Conservation (phyloP, 2,329 filamentous ascomycete species). For the Nothopassalora personata region DNA sequence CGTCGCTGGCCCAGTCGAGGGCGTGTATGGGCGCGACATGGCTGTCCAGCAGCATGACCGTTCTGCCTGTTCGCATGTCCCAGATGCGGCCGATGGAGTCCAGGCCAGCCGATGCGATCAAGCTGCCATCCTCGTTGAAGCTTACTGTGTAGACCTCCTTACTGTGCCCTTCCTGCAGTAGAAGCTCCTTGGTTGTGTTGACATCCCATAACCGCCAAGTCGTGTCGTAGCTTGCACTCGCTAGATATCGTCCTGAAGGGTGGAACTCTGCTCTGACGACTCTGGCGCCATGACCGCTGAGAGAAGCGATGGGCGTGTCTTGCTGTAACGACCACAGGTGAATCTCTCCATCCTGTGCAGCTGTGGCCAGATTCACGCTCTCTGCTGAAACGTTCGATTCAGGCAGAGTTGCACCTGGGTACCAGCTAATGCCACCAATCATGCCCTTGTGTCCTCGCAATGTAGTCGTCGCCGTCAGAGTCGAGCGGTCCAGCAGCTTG, state of each 20-base stretch:
- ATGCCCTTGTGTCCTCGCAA: conserved; percentile 82
- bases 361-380: conserved; percentile 79
- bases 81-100: conserved; percentile 94
- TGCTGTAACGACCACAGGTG: conserved; percentile 85
- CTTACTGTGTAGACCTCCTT: conserved; percentile 84
- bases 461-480: conserved; percentile 67
- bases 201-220: conserved; percentile 98
- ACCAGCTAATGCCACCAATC: conserved; percentile 87
- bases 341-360: conserved; percentile 81
- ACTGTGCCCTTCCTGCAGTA: conserved; percentile 90
- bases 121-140: conserved; percentile 86
- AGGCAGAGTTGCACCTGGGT: conserved; percentile 71
- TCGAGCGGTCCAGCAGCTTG: conserved; percentile 77
- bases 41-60: conserved; percentile 90
- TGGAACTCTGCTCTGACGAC: conserved; percentile 94
- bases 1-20: conserved; percentile 86
- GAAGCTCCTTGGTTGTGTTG: conserved; percentile 72
- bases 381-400: conserved; percentile 62
- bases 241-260: conserved; percentile 81
- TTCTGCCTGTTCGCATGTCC: conserved; percentile 88
- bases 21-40: conserved; percentile 92
- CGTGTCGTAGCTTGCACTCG: conserved; percentile 90
- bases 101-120: conserved; percentile 84
- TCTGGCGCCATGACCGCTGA: conserved; percentile 77
- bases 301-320: conserved; percentile 76